Evolutionary conservation across 2,329 filamentous ascomycete genomes (phyloP), one percentile per base, ranked within the genome.

Genomic region (Volutella citrinella): DNA sequence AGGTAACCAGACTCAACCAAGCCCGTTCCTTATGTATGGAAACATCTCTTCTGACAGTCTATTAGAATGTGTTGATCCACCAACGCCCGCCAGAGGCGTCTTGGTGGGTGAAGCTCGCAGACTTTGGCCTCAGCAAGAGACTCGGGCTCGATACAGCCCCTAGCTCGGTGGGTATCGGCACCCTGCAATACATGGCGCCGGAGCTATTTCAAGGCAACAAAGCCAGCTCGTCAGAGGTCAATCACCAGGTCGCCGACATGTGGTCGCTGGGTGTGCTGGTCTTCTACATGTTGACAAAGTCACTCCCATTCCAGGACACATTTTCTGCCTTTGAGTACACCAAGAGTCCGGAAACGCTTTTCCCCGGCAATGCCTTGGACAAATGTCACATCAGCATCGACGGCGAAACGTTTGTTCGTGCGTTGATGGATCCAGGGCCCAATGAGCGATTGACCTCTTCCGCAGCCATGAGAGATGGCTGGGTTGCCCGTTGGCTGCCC

Each of bases 41-140:
- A 8, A 19, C 7, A 17, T 19, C 25, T 23, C 27, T 34, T 18
- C 33, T 12, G 5, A 16, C 16, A 5, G 10, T 10, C 8, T n/a
- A 18, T 7, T 14, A 49, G 46, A 52, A 52, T 19, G 36, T 52
- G 20, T 23, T 52, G 14, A 50, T 52, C 23, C 42, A 50, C 10
- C 29, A 32, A 16, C 33, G 15, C 4, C 44, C 42, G 7, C 37
- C 34, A 6, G 13, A 25, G 10, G 15, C 30, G 7, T 19, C 33
- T 7, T 52, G 48, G 49, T 51, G 43, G 43, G 40, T 51, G 9
- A 51, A 51, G 32, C 20, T 55, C 1, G 30, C 38, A 3, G 50
- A 51, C 17, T 48, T 54, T 17, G 51, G 51, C 15, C 42, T 52
- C 14, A 54, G 43, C 45, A 52, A 51, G 22, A 35, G 40, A 7